Base-by-base conservation (phyloP, 208 protist species). In the Borovskyia barvae region DNA sequence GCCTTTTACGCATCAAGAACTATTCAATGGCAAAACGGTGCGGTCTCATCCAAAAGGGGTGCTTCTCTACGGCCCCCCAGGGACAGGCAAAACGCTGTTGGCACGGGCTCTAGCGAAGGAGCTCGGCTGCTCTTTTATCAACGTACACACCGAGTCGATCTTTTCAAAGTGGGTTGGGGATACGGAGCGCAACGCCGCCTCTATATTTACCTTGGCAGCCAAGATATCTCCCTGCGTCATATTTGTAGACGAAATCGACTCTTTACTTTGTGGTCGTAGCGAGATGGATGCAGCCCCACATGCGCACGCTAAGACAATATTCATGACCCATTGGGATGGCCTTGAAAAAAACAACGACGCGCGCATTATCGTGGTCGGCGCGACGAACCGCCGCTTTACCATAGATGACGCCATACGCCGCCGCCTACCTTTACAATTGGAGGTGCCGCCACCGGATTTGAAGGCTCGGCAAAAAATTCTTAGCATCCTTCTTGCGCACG, bases 1-100 rank as follows among this genome's bases (percentile, higher is more conserved):
- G 85, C 90, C 90, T 20, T 90, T 93, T 60, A 81, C 77, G 46
- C 80, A 76, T 32, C 75, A 85, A 30, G 80, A 93, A 36, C 64
- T 92, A 17, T 92, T 92, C 66, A 65, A 37, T 19, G 77, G 76
- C 25, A 85, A 83, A 20, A 86, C 84, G 12, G 54, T 93, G n/a
- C 85, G 86, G 9, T 90, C 85, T 4, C 98, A 99, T 47, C 98
- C 98, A 28, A 99, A 99, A 72, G 98, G 98, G 40, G 95, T 99
- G 33, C 86, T 99, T 7, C 79, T 99, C n/a, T 99, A 99, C 75
- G 98, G 99, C 1, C 98, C 98, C n/a, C 98, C 99, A 19, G 99
- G 99, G 20, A 99, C 97, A 0, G 98, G 98, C 48, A 99, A 99
- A 80, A 99, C 99, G 2, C 77, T 99, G 6, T 83, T 97, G 26